Percentiles rank a stretch among this genome's conserved stretches.
phyloP scores from a whole-genome alignment of 164 flowering plant genomes.

The Platanus orientalis region DNA sequence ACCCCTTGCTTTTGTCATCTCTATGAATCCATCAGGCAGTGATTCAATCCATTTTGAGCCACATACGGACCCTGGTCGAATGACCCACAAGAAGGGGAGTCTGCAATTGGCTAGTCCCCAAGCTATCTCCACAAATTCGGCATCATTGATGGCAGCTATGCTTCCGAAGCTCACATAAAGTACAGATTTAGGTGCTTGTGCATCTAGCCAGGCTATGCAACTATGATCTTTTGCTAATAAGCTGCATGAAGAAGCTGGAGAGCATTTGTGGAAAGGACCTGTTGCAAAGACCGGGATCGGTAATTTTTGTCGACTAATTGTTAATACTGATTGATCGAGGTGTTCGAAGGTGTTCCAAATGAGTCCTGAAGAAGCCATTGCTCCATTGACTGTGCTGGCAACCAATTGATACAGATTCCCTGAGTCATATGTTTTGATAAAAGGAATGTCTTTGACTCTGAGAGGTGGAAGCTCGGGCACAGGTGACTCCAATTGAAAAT shows the following conservation, averaged over 20 bases:
- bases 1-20: too few relatives aligned
- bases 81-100: too few relatives aligned
- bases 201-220: slow-evolving; percentile 19
- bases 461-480: slow-evolving; percentile 33
- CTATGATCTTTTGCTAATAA: slow-evolving; percentile 13
- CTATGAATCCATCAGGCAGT: too few relatives aligned
- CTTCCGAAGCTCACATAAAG: too few relatives aligned
- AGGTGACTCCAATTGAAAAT: too few relatives aligned
- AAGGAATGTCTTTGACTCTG: slow-evolving; percentile 26
- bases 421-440: neutral
- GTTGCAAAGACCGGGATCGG: slow-evolving; percentile 21
- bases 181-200: slow-evolving; percentile 33
- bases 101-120: too few relatives aligned
- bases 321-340: slow-evolving; percentile 30
- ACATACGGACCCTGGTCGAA: too few relatives aligned
- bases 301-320: slow-evolving; percentile 3
- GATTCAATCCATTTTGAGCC: too few relatives aligned
- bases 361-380: slow-evolving; percentile 26
- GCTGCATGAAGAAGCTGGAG: slow-evolving; percentile 2
- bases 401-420: slow-evolving; percentile 4
- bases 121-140: too few relatives aligned
- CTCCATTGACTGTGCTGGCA: neutral
- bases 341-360: slow-evolving; percentile 39
- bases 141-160: too few relatives aligned
- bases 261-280: slow-evolving; percentile 33